These are phyloP conservation scores for Sporothrix globosa DNA, from an alignment of 2,329 filamentous ascomycete genomes.

Conservation along the genomic window DNA sequence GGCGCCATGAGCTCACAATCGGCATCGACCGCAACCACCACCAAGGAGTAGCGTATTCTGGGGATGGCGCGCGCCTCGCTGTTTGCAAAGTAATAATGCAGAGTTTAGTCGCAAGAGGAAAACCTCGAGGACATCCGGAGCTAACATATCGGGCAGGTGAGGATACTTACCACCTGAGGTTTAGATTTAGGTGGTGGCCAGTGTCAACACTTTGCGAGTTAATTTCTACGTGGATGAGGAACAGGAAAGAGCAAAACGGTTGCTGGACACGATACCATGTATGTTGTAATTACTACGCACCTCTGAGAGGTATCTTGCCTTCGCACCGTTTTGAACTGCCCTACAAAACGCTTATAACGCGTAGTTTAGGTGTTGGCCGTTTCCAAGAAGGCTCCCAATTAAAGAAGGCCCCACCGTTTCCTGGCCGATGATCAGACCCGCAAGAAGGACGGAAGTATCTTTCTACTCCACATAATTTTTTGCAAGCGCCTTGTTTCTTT, in stretches of 20 bases:
- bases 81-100: neutral
- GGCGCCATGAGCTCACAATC: neutral
- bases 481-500: neutral
- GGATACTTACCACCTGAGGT: too few species aligned
- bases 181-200: too few species aligned
- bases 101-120: too few species aligned
- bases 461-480: neutral
- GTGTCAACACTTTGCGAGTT: too few species aligned
- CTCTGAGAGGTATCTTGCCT: neutral
- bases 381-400: neutral
- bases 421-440: neutral
- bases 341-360: neutral
- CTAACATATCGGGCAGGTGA: too few species aligned
- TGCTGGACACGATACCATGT: neutral
- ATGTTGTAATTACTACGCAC: too few species aligned
- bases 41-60: neutral
- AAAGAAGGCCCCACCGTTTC: conserved; percentile 10
- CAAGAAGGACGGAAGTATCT: neutral
- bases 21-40: neutral
- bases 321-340: neutral
- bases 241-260: neutral
- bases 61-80: conserved; percentile 12
- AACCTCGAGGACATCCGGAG: too few species aligned
- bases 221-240: neutral
- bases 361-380: neutral